These are phyloP conservation scores for Vachellia collinsii DNA, from an alignment of 306 rosid genomes.

Conservation along the genomic window DNA sequence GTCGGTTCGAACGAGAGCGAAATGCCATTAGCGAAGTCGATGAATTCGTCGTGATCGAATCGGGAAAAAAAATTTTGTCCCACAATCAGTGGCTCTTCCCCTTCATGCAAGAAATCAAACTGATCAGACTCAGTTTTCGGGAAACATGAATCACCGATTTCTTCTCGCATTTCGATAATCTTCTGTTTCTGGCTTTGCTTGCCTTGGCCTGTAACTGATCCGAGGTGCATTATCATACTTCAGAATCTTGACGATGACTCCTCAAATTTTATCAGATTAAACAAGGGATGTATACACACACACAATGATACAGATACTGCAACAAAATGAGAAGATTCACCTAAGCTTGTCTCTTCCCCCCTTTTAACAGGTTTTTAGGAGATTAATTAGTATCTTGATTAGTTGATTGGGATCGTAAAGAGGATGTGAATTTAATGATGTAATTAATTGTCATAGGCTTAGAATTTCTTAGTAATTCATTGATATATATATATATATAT, in stretches of 20 bases:
- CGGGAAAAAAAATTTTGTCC: neutral
- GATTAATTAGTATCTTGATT: too few species aligned
- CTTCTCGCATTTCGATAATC: constrained; percentile 8
- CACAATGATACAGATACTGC: neutral
- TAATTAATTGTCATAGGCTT: constrained; percentile 9
- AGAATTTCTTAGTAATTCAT: neutral
- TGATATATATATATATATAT: neutral
- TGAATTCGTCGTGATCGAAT: constrained; percentile 34
- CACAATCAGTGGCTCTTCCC: neutral
- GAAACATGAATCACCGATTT: constrained; percentile 6
- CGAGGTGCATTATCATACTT: neutral
- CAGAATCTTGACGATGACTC: neutral
- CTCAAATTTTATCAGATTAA: constrained; percentile 13
- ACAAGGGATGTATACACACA: neutral
- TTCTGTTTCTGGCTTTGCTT: constrained; percentile 19
- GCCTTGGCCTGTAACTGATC: constrained; percentile 1
- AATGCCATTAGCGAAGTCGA: constrained; percentile 60
- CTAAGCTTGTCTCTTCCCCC: neutral
- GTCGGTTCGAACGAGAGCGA: constrained; percentile 66
- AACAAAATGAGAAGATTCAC: neutral
- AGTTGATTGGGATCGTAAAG: too few species aligned
- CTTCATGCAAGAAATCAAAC: neutral
- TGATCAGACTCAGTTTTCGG: neutral
- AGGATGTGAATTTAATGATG: constrained; percentile 22
- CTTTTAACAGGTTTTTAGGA: constrained; percentile 2